These are phyloP conservation scores for Erysimum cheiri DNA, from an alignment of 441 rosid genomes.

Conservation along the genomic window DNA sequence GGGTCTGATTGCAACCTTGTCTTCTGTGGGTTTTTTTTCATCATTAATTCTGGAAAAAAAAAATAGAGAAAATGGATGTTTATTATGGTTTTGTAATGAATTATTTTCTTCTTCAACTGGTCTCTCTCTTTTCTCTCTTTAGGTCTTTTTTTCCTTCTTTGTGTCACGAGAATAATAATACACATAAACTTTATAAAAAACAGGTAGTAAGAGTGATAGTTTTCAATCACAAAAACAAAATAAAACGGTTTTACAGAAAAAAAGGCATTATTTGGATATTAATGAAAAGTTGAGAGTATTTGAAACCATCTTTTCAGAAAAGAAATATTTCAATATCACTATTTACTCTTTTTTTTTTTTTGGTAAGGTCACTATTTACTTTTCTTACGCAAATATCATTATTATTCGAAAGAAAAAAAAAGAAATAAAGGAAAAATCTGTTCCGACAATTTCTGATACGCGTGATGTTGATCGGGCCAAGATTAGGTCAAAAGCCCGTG, in stretches of 20 bases:
- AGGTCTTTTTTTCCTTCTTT: background rate
- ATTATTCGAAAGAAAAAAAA: too few species aligned
- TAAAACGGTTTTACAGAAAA: too few species aligned
- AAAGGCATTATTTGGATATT: too few species aligned
- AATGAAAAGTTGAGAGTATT: too few species aligned
- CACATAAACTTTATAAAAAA: too few species aligned
- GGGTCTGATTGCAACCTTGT: slow-evolving; percentile 2
- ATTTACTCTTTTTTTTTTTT: too few species aligned
- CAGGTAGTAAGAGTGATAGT: too few species aligned
- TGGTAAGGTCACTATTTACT: too few species aligned
- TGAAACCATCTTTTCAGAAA: too few species aligned
- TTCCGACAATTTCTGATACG: background rate
- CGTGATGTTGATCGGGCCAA: slow-evolving; percentile 27
- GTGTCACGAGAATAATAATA: background rate
- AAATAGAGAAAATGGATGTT: slow-evolving; percentile 22
- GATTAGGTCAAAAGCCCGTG: slow-evolving; percentile 34
- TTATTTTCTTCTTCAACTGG: slow-evolving; percentile 9
- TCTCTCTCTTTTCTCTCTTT: background rate
- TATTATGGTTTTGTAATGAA: slow-evolving; percentile 28
- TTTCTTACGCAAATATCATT: too few species aligned
- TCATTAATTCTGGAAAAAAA: slow-evolving; percentile 15
- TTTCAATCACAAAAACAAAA: too few species aligned
- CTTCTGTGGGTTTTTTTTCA: slow-evolving; percentile 7
- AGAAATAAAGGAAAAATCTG: background rate
- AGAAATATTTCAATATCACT: too few species aligned